Percentiles rank a stretch among this genome's conserved stretches.
phyloP scores from a whole-genome alignment of 192 early-diverging fungal species.

The Physocladia obscura region DNA sequence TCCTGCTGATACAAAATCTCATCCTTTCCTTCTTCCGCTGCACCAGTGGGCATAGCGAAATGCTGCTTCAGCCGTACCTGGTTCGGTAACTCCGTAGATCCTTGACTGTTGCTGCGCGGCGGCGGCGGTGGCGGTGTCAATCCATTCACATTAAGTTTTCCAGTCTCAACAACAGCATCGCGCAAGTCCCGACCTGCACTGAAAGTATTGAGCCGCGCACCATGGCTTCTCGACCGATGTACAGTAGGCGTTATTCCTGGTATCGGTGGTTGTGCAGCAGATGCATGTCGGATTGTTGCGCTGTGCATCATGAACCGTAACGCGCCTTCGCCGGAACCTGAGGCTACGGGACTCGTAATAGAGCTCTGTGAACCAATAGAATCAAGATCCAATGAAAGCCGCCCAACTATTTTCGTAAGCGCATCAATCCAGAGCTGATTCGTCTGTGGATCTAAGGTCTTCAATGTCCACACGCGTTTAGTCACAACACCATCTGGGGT shows the following conservation, averaged over 20 bases:
- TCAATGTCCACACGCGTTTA: conserved; percentile 12
- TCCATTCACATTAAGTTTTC: neutral
- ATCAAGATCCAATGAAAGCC: neutral
- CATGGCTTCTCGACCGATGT: neutral
- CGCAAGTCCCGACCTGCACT: neutral
- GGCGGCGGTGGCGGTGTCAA: neutral
- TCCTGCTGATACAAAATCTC: neutral
- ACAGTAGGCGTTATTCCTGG: neutral
- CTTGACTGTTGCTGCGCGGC: neutral
- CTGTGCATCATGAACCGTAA: neutral
- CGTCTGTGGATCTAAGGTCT: neutral
- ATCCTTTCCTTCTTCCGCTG: neutral
- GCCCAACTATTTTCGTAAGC: neutral
- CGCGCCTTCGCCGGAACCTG: neutral
- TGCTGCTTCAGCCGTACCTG: neutral
- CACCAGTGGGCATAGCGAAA: neutral
- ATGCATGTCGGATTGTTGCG: neutral
- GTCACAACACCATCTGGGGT: neutral
- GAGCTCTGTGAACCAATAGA: neutral
- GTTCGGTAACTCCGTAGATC: too few relatives aligned
- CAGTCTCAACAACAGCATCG: neutral
- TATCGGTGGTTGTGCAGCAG: neutral
- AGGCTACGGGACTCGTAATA: neutral
- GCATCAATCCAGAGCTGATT: neutral
- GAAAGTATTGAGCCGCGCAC: neutral